Percentiles rank a stretch among this genome's conserved stretches.
Conservation (phyloP, 352 stramenopile genomes). For the Globisporangium nagaii region DNA sequence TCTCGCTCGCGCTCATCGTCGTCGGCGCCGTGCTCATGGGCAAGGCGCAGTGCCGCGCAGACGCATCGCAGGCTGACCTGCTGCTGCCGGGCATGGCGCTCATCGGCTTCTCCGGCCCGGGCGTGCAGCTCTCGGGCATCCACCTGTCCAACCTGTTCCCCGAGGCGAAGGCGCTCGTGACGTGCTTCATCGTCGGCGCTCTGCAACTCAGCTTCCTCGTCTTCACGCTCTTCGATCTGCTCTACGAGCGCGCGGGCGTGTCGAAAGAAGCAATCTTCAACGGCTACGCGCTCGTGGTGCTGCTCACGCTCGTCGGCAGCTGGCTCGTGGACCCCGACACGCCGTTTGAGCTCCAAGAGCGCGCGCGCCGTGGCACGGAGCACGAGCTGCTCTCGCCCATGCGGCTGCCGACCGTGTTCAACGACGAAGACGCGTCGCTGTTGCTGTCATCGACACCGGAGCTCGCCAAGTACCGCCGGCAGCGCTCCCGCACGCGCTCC, state of each 20-base stretch:
- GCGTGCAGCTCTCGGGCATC: constrained; percentile 62
- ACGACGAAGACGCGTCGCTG: constrained; percentile 43
- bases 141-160: constrained; percentile 76
- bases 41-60: constrained; percentile 24
- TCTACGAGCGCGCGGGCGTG: constrained; percentile 32
- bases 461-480: constrained; percentile 27
- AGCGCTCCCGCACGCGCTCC: constrained; percentile 10
- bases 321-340: constrained; percentile 52
- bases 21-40: constrained; percentile 44
- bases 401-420: constrained; percentile 48
- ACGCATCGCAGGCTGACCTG: constrained; percentile 19
- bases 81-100: constrained; percentile 60
- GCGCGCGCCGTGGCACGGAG: constrained; percentile 11
- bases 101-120: constrained; percentile 55
- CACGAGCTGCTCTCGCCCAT: constrained; percentile 55
- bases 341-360: constrained; percentile 24
- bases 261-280: constrained; percentile 46
- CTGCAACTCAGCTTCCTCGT: constrained; percentile 72
- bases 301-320: constrained; percentile 47
- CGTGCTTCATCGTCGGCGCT: constrained; percentile 63
- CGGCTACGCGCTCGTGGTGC: constrained; percentile 38
- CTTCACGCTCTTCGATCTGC: constrained; percentile 55
- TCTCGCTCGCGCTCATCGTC: constrained; percentile 45
- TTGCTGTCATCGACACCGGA: constrained; percentile 47
- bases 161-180: constrained; percentile 55